These are phyloP conservation scores for Zygosaccharomyces sapae DNA, from an alignment of 1,139 yeast species.

Conservation along the genomic window DNA sequence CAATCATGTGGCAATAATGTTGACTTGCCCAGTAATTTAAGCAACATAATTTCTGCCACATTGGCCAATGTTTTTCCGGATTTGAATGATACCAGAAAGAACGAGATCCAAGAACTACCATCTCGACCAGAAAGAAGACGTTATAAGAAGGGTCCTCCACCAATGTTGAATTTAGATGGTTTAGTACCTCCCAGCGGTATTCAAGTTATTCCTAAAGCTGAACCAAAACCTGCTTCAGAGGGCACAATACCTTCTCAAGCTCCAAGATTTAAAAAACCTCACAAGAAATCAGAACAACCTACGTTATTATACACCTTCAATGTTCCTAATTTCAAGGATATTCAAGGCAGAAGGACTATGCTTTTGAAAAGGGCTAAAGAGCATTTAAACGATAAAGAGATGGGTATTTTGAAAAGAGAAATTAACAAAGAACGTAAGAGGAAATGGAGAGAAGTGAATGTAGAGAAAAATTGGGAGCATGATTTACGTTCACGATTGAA, in stretches of 20 bases:
- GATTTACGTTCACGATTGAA: conserved; percentile 75
- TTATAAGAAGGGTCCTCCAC: conserved; percentile 15
- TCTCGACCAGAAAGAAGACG: conserved; percentile 13
- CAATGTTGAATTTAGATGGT: conserved; percentile 30
- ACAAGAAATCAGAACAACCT: conserved; percentile 17
- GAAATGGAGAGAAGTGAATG: conserved; percentile 84
- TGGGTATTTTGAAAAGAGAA: conserved; percentile 50
- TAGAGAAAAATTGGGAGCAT: conserved; percentile 78
- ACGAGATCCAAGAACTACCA: conserved; percentile 4
- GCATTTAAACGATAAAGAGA: conserved; percentile 45
- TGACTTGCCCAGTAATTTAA: conserved; percentile 30
- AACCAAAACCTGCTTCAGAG: conserved; percentile 28
- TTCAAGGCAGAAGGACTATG: conserved; percentile 20
- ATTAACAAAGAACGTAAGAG: conserved; percentile 78
- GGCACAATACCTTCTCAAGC: conserved; percentile 1
- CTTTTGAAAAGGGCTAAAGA: conserved; percentile 29
- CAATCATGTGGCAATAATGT: conserved; percentile 20
- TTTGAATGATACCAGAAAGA: conserved; percentile 13
- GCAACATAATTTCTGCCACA: conserved; percentile 33
- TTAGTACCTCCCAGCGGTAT: conserved; percentile 23
- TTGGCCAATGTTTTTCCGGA: conserved; percentile 29
- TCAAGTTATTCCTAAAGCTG: conserved; percentile 16
- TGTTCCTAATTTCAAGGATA: conserved; percentile 22
- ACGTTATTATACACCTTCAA: conserved; percentile 31
- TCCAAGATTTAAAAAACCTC: conserved; percentile 2